Base-by-base conservation (phyloP, 768 basidiomycete species). In the Sporobolomyces phaffii region DNA sequence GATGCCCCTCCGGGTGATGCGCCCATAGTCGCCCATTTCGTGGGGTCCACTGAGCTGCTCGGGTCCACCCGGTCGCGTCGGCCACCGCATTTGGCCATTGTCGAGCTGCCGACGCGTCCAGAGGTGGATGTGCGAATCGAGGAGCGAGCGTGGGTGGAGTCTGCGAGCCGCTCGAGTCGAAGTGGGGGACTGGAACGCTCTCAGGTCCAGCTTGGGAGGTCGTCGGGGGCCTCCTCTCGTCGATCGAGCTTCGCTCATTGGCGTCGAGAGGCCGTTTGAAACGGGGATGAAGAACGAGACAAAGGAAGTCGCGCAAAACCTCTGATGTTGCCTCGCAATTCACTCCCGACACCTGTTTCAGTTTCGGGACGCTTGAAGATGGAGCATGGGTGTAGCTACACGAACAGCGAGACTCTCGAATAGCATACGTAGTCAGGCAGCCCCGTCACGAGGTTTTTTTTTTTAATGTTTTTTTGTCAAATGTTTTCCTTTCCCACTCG, bases 181-280 rank as follows among this genome's bases (percentile, higher is more conserved):
- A 2, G 65, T 53, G 10, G 65, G 13, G 22, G 60, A 34, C 11
- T 48, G 50, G 38, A 68, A 59, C 3, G 61, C 66, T 29, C 56
- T 41, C 18, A 68, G 29, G 38, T 68, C 66, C 18, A 68, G 66
- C 24, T 63, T 62, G 18, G 66, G 66, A 4, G 66, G 66, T 6
- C 60, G 45, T 44, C 52, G 48, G 5, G 47, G 4, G 34, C 56
- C 43, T 2, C 28, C 26, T n/a, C 45, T 58, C 10, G 20, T 5
- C 1, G 56, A 43, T 44, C 43, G 43, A 14, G 45, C 56, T 2
- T 28, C 2, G 4, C 43, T 41, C 56, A 58, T 58, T 6, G 50
- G 10, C 48, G 48, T 26, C n/a, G n/a, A n/a, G n/a, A n/a, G 48
- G 26, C 24, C 26, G 24, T 31, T 8, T 20, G 18, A 24, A 24